Conservation (phyloP, 164 flowering plant species). For the Buxus sempervirens region DNA sequence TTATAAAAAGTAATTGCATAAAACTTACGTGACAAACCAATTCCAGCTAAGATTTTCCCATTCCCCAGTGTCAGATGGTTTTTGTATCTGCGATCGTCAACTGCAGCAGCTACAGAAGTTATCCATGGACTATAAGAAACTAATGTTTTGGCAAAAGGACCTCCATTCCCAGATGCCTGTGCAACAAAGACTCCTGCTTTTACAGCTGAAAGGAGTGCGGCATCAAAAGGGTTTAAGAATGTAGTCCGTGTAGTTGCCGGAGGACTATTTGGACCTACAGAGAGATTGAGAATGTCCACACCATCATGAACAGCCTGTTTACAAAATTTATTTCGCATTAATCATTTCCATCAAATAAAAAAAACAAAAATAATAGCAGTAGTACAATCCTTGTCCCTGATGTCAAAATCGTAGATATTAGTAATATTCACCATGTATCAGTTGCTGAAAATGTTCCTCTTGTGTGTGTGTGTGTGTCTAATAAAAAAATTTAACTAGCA, state of each 20-base stretch:
- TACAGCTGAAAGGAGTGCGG: slow-evolving; percentile 87
- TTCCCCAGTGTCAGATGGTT: slow-evolving; percentile 85
- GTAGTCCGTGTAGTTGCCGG: slow-evolving; percentile 83
- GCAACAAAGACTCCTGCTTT: slow-evolving; percentile 98
- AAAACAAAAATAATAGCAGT: background rate
- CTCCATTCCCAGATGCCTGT: slow-evolving; percentile 99
- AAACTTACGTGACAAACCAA: slow-evolving; percentile 89
- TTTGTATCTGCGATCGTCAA: slow-evolving; percentile 92
- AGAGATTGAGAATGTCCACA: slow-evolving; percentile 93
- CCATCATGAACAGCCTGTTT: slow-evolving; percentile 97
- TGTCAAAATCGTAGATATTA: no score
- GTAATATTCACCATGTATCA: no score
- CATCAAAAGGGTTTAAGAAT: slow-evolving; percentile 90
- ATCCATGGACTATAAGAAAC: slow-evolving; percentile 99
- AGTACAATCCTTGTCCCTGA: no score
- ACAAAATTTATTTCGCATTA: slow-evolving; percentile 5
- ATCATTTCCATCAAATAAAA: background rate
- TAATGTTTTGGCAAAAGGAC: slow-evolving; percentile 90
- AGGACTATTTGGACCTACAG: slow-evolving; percentile 95
- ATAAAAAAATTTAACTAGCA: no score
- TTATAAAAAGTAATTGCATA: background rate
- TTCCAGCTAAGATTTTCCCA: slow-evolving; percentile 78
- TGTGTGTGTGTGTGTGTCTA: no score
- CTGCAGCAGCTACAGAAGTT: slow-evolving; percentile 91
- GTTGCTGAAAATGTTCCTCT: no score